These are phyloP conservation scores for Mikania micrantha DNA, from an alignment of 129 eudicot genomes.

Conservation along the genomic window DNA sequence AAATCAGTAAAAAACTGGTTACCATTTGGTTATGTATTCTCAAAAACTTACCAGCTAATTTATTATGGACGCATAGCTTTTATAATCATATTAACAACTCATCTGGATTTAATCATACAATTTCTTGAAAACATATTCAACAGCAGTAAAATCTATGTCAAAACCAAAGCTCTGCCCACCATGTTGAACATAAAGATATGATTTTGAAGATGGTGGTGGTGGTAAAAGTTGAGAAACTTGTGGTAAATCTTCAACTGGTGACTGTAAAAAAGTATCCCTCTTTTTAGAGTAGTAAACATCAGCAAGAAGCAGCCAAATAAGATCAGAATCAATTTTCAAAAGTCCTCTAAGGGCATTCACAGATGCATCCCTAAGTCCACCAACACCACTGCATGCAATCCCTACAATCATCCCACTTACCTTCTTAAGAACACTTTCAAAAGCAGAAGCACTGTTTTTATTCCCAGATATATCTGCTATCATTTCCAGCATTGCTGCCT, in stretches of 20 bases:
- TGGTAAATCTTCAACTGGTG: conserved; percentile 46
- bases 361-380: conserved; percentile 65
- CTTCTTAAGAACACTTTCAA: conserved; percentile 69
- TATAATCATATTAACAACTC: not conserved
- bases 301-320: conserved; percentile 78
- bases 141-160: conserved; percentile 63
- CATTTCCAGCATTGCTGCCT: conserved; percentile 40
- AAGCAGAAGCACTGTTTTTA: conserved; percentile 64
- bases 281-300: conserved; percentile 65
- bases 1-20: too few species aligned
- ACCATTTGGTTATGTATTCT: too few species aligned
- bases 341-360: conserved; percentile 64
- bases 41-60: too few species aligned
- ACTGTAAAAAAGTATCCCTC: conserved; percentile 18
- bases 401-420: conserved; percentile 75
- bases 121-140: conserved; percentile 54
- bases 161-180: conserved; percentile 91
- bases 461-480: conserved; percentile 59
- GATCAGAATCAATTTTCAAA: conserved; percentile 63
- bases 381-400: conserved; percentile 72
- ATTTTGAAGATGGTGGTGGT: conserved; percentile 42
- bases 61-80: too few species aligned
- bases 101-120: conserved; percentile 13
- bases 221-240: conserved; percentile 43
- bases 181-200: conserved; percentile 28